Conservation (phyloP, 192 early-diverging fungal species). For the Globomyces pollinis-pini region DNA sequence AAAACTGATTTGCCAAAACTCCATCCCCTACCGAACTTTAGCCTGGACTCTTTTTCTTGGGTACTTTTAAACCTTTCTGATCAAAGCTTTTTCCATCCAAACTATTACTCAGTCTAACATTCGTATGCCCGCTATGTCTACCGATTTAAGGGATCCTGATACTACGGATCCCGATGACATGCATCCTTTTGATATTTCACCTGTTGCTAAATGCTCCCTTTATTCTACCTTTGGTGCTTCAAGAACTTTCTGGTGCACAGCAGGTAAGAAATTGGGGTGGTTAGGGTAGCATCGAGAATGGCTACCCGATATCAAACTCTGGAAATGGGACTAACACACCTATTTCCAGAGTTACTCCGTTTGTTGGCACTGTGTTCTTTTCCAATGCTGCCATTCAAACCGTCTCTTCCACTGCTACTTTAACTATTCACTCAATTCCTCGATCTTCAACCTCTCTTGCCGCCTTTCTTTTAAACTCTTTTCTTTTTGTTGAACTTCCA, state of each 20-base stretch:
- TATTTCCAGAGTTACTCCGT: too few relatives aligned
- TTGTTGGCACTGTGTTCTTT: too few relatives aligned
- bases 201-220: background rate
- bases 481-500: background rate
- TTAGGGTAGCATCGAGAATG: conserved; percentile 1
- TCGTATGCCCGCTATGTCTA: conserved; percentile 2
- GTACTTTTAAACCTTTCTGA: too few relatives aligned
- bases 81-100: background rate
- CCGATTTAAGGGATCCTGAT: background rate
- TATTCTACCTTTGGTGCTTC: background rate
- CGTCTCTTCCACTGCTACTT: background rate
- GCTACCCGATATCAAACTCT: background rate
- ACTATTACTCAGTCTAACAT: background rate
- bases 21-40: too few relatives aligned
- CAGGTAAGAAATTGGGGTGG: conserved; percentile 2
- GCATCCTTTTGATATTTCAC: too few relatives aligned
- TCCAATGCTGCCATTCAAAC: background rate
- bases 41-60: too few relatives aligned
- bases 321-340: background rate
- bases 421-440: background rate
- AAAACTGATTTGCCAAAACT: too few relatives aligned
- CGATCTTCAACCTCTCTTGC: background rate
- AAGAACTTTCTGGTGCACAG: background rate
- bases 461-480: background rate
- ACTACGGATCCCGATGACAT: background rate